Evolutionary conservation across 495 filamentous ascomycete species (phyloP), one percentile per base, ranked within the genome.

Genomic region (Talaromyces liani): DNA sequence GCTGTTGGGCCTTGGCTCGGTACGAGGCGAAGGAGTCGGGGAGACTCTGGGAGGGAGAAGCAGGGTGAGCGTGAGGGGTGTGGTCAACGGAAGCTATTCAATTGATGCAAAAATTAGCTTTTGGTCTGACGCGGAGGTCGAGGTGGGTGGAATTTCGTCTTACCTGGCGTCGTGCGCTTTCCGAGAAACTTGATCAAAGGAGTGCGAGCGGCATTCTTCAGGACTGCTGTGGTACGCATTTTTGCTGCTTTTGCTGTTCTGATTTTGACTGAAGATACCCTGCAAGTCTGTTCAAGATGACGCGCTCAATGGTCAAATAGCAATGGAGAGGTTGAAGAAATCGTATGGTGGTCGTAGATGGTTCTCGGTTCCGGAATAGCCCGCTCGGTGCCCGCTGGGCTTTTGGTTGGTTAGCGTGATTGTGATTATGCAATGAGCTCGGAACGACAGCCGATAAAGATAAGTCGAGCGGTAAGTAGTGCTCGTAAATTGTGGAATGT

Each of bases 101-200:
- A 56, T 56, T 56, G 53, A 56, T 27, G 6, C 5, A n/a, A 49
- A 49, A n/a, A 5, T 49, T 9, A 49, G 45, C 45, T 49, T 1
- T 49, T 49, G 45, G 0, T 9, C 16, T 39, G 58, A 9, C 45
- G 18, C 45, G 45, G n/a, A 49, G 1, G 45, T 3, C 45, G 6
- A 49, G 20, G 45, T 20, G 45, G 45, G 45, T 9, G 45, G 6
- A 49, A 20, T 49, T 36, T 31, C 16, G 20, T 82, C 89, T 58
- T 82, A 97, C 93, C 75, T 67, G 93, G 93, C 66, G 85, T 79
- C 25, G 87, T 80, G 63, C 94, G 88, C 81, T 92, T 94, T 72
- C 94, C 94, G 54, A 98, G 66, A 80, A 98, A 98, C 66, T 88
- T 87, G 71, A 98, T 98, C 75, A 96, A 78, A 60, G 91, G 91